Evolutionary conservation across 495 filamentous ascomycete genomes (phyloP), one percentile per base, ranked within the genome.

Genomic region (Daldinia caldariorum): DNA sequence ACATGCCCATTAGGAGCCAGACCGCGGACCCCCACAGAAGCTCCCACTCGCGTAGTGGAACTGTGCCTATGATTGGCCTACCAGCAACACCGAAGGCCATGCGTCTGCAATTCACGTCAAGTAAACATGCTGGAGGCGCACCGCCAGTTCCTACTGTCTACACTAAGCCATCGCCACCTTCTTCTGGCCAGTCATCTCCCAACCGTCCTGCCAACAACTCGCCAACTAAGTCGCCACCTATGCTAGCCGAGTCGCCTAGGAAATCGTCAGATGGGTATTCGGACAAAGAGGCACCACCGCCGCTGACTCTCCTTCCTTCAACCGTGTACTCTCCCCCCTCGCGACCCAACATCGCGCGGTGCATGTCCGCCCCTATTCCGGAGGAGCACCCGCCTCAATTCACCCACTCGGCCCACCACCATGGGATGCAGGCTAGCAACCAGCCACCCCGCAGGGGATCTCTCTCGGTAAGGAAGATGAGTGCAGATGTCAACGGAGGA

Each of bases 81-180:
- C 92, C 93, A 45, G 91, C 92, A 4, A 96, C 92, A 6, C 92
- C 93, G 20, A 85, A 90, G 79, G 92, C 92, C 2, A 95, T 96
- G 92, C 86, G 90, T 29, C 89, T 94, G 3, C 89, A 89, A 53
- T 89, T 93, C 68, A 85, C 88, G 68, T 83, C 81, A 60, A 78
- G 79, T 49, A 87, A 87, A 49, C 89, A 89, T 31, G 39, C 35
- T 13, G 84, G 26, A 26, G 26, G 86, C 12, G 87, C 94, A 2
- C 91, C 92, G 2, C 82, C 85, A 8, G 83, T 94, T 6, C 89
- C 91, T 5, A 81, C 86, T 16, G 82, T 80, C 14, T 84, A 83
- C 59, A 47, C 43, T 1, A 79, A 73, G 57, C 61, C 70, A 7
- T 79, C 72, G 34, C 75, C 73, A 6, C 16, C 69, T 1, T 75